Base-by-base conservation (phyloP, 257 asterid species). In the Solanum peruvianum region DNA sequence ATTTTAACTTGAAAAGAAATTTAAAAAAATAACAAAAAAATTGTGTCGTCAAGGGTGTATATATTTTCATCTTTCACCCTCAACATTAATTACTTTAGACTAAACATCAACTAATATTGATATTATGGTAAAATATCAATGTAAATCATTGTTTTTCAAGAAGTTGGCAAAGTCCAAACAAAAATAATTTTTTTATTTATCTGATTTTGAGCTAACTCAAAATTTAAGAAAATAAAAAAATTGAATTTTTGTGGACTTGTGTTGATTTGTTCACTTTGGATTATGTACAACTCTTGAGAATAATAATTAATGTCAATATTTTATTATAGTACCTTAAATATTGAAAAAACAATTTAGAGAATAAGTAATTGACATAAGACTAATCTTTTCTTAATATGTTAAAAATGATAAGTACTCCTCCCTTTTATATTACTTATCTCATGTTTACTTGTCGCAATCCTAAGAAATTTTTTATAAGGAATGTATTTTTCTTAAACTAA, bases 381-480 rank as follows among this genome's bases (percentile, higher is more conserved):
- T 15, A 49, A 49, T 49, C 0, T 16, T 6, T 58, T 20, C 2
- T 58, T 44, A 2, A 58, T 58, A 21, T 8, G 6, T 58, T 58
- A 20, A 58, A 58, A 58, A 25, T 8, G 66, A 58, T 0, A 7
- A 56, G 11, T 58, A 0, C 67, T 60, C 67, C 3, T 9, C 13
- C 13, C 25, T 9, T 60, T 60, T 12, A 21, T 60, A 60, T 60
- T 60, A 60, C 13, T 20, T 60, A 0, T 8, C 67, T 21, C 27
- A 60, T 60, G 14, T 60, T 21, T 0, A 60, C 67, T 1, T 60
- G 1, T 20, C 1, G 9, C 67, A 21, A 6, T 1, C 25, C 10
- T 9, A 60, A 60, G 6, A 60, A 21, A 1, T 0, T 0, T 60
- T 60, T 60, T 60, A 18, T 52, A 0, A 0, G 11, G 4, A 52